phyloP scores from a whole-genome alignment of 257 asterid genomes.

The Scutellaria galericulata region DNA sequence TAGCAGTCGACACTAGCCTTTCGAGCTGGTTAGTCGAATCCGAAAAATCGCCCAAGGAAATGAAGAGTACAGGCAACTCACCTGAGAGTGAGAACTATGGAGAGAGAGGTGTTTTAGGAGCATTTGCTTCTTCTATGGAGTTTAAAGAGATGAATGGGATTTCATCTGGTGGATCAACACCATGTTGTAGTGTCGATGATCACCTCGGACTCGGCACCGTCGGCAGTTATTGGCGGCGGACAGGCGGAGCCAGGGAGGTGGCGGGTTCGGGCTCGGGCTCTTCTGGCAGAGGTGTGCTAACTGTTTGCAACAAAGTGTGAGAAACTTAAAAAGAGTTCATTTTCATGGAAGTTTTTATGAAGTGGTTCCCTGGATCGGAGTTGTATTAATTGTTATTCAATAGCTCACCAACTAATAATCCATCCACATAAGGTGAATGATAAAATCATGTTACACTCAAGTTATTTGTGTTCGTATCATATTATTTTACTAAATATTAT shows the following conservation, averaged over 20 bases:
- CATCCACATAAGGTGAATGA: no score
- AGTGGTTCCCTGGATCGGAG: no score
- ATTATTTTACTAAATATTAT: neutral
- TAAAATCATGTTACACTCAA: no score
- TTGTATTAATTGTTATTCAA: no score
- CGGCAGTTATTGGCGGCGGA: slow-evolving; percentile 57
- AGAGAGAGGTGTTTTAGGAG: slow-evolving; percentile 49
- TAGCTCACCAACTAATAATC: no score
- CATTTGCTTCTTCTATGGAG: slow-evolving; percentile 27
- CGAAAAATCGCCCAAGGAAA: slow-evolving; percentile 36
- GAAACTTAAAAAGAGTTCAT: no score
- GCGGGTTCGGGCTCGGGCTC: slow-evolving; percentile 1
- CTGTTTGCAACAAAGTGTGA: neutral
- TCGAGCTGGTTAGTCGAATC: slow-evolving; percentile 70
- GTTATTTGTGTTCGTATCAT: neutral
- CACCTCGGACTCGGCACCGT: slow-evolving; percentile 48
- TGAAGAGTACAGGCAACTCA: slow-evolving; percentile 38
- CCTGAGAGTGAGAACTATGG: slow-evolving; percentile 47
- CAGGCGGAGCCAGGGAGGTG: slow-evolving; percentile 26
- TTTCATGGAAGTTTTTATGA: no score
- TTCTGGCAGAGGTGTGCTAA: slow-evolving; percentile 22
- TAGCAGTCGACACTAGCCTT: slow-evolving; percentile 63
- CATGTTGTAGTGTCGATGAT: slow-evolving; percentile 38
- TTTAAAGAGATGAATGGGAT: slow-evolving; percentile 36
- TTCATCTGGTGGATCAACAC: slow-evolving; percentile 36